phyloP scores from a whole-genome alignment of 164 flowering plant genomes.

The Macadamia integrifolia region DNA sequence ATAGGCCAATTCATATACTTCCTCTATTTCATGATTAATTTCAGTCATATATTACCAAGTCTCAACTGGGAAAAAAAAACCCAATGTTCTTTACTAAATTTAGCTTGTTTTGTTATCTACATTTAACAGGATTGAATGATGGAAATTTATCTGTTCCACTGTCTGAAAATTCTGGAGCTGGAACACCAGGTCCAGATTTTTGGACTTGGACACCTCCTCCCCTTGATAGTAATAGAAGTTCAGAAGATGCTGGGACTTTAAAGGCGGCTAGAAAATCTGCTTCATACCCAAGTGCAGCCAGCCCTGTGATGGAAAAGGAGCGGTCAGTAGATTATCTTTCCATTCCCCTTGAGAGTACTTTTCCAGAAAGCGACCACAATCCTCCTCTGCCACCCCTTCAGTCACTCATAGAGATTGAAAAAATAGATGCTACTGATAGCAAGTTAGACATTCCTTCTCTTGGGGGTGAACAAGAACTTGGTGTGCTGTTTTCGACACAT shows the following conservation, averaged over 20 bases:
- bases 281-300: constrained; percentile 18
- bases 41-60: neutral
- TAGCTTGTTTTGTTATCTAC: constrained; percentile 3
- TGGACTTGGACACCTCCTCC: constrained; percentile 92
- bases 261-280: constrained; percentile 21
- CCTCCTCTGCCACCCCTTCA: constrained; percentile 76
- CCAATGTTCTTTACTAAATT: neutral
- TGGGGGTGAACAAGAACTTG: constrained; percentile 39
- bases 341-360: constrained; percentile 66
- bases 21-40: too few relatives aligned
- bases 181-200: constrained; percentile 88
- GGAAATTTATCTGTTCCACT: constrained; percentile 18
- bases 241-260: constrained; percentile 16
- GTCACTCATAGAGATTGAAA: constrained; percentile 53
- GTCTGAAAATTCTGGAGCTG: constrained; percentile 26
- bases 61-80: neutral
- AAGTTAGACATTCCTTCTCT: constrained; percentile 24
- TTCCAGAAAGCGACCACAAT: constrained; percentile 21
- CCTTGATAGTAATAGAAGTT: constrained; percentile 14
- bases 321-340: constrained; percentile 35
- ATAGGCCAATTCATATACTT: too few relatives aligned
- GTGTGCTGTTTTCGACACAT: constrained; percentile 44
- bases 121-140: constrained; percentile 30
- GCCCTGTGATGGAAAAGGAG: constrained; percentile 60
- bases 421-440: constrained; percentile 22